A percentile compares a stretch with the other conserved stretches of the same genome.
Conservation (phyloP, 345 rosid genomes). For the Carallia pectinifolia region DNA sequence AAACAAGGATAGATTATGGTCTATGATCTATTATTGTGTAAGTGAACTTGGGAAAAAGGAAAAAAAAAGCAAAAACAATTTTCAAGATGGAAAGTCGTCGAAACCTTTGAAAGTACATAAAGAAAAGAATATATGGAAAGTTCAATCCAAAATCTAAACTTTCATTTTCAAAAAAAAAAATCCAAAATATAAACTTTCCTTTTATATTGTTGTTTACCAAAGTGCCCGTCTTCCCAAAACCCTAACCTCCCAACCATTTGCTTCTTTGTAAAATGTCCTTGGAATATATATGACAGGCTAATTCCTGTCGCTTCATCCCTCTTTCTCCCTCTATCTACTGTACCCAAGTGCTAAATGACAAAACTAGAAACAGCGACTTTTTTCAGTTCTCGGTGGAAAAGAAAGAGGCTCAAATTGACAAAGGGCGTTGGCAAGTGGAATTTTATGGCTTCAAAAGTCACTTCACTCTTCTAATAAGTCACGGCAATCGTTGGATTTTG, state of each 20-base stretch:
- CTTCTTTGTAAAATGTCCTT: slow-evolving; percentile 20
- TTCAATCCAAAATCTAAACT: slow-evolving; percentile 4
- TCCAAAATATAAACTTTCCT: not conserved
- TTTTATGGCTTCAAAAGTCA: too few species aligned
- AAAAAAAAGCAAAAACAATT: not conserved
- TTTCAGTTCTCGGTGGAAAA: slow-evolving; percentile 39
- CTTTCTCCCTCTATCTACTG: slow-evolving; percentile 15
- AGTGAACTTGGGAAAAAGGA: not conserved
- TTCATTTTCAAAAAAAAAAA: not conserved
- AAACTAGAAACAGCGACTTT: slow-evolving; percentile 46
- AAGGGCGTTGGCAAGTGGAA: too few species aligned
- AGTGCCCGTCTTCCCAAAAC: slow-evolving; percentile 36
- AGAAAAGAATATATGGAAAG: slow-evolving; percentile 15
- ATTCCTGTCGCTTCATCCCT: not conserved
- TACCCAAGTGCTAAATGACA: slow-evolving; percentile 59
- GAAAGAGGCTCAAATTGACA: too few species aligned
- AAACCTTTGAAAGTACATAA: not conserved
- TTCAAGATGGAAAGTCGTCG: not conserved
- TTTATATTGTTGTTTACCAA: slow-evolving; percentile 15
- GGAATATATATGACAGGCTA: not conserved
- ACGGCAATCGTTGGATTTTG: too few species aligned
- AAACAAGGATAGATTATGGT: not conserved
- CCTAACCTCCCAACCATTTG: slow-evolving; percentile 32
- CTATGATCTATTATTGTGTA: slow-evolving; percentile 11
- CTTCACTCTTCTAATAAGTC: too few species aligned